Percentiles rank a stretch among this genome's conserved stretches.
phyloP scores from a whole-genome alignment of 1,284 basidiomycete species.

The Irpex sp. region DNA sequence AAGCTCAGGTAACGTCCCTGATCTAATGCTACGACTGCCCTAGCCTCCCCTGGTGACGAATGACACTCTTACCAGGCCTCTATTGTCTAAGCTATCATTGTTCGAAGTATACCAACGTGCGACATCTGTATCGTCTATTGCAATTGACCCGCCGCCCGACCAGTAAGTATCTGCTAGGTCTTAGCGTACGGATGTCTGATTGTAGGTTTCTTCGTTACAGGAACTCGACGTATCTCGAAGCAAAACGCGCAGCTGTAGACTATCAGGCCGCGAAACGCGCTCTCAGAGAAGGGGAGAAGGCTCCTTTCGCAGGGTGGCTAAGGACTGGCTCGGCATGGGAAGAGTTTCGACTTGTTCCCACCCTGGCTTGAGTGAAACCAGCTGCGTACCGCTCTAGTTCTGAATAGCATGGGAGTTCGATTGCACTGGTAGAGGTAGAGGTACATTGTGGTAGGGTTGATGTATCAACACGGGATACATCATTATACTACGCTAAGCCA shows the following conservation, averaged over 20 bases:
- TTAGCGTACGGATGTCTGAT: neutral
- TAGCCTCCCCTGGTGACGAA: neutral
- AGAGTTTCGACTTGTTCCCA: slow-evolving; percentile 20
- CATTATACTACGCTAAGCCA: neutral
- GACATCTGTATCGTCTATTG: neutral
- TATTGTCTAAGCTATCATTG: slow-evolving; percentile 29
- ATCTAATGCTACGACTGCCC: neutral
- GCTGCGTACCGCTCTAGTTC: neutral
- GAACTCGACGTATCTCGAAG: slow-evolving; percentile 1
- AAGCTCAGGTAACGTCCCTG: slow-evolving; percentile 52
- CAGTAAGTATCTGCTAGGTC: neutral
- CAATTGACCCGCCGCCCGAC: neutral
- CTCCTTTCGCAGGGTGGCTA: slow-evolving; percentile 16
- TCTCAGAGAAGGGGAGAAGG: neutral
- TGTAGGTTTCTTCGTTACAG: neutral
- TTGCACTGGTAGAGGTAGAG: neutral
- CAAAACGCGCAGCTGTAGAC: neutral
- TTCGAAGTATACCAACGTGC: slow-evolving; percentile 21
- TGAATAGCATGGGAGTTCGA: neutral
- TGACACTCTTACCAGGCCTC: slow-evolving; percentile 21
- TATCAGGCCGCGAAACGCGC: slow-evolving; percentile 13
- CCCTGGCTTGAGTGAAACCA: neutral
- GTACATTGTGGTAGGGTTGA: neutral
- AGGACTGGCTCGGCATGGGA: slow-evolving; percentile 21
- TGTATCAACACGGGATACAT: neutral